Evolutionary conservation across 1,284 basidiomycete genomes (phyloP).

Genomic region (Pholiota adiposa): DNA sequence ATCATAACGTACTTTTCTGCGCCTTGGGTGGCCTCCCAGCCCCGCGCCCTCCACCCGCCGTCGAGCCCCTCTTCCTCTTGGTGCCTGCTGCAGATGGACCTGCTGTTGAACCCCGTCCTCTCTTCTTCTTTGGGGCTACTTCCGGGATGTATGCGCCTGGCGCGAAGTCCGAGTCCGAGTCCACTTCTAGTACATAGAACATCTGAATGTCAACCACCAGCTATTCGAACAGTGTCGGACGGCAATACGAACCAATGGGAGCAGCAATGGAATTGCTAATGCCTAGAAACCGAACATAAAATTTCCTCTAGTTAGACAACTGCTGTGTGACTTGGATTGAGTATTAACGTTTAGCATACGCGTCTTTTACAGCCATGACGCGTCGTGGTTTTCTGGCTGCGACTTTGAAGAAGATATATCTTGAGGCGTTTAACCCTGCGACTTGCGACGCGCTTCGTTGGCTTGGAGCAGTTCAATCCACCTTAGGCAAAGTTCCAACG

Average conservation of each 20-base stretch:
- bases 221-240: background rate
- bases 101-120: constrained; percentile 19
- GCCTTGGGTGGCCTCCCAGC: background rate
- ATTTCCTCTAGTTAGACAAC: constrained; percentile 3
- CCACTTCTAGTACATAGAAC: constrained; percentile 43
- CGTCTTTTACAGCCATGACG: constrained; percentile 20
- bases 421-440: background rate
- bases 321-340: background rate
- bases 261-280: constrained; percentile 17
- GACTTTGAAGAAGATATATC: background rate
- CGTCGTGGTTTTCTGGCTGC: background rate
- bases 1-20: constrained; percentile 8
- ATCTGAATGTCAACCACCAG: background rate
- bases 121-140: constrained; percentile 33
- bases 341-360: constrained; percentile 23
- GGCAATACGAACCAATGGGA: constrained; percentile 22
- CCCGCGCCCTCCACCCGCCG: constrained; percentile 1
- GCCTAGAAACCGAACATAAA: constrained; percentile 8
- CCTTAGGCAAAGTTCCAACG: background rate
- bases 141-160: constrained; percentile 45
- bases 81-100: constrained; percentile 14
- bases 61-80: constrained; percentile 7
- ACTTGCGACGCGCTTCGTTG: background rate
- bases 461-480: background rate
- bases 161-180: constrained; percentile 60